Evolutionary conservation across 768 basidiomycete species (phyloP).

Genomic region (Boletus eberwhitei): DNA sequence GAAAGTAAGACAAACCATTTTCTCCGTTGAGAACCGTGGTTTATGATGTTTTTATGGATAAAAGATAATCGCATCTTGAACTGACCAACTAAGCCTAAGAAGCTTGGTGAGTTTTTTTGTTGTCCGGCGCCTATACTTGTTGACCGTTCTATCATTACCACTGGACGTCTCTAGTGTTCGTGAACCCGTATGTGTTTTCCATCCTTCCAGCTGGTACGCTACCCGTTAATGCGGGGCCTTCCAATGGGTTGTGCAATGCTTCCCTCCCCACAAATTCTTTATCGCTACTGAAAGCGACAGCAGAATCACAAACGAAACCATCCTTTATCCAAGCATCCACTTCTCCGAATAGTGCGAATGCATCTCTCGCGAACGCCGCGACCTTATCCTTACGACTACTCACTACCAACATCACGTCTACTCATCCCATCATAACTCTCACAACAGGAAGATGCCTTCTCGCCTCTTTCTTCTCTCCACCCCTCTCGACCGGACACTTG

Average conservation of each 20-base stretch:
- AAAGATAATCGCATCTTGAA: conserved; percentile 50
- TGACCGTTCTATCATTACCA: conserved; percentile 61
- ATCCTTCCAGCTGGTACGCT: conserved; percentile 69
- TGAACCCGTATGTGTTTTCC: conserved; percentile 76
- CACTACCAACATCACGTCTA: conserved; percentile 36
- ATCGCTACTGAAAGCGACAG: conserved; percentile 16
- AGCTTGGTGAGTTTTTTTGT: conserved; percentile 49
- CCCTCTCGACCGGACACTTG: conserved; percentile 66
- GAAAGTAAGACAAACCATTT: conserved; percentile 58
- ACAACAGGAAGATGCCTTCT: conserved; percentile 22
- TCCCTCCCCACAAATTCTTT: conserved; percentile 10
- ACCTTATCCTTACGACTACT: conserved; percentile 62
- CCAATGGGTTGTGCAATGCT: conserved; percentile 16
- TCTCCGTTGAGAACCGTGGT: not conserved
- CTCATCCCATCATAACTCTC: conserved; percentile 40
- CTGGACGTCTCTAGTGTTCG: conserved; percentile 47
- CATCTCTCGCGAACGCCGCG: conserved; percentile 24
- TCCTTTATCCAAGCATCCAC: conserved; percentile 42
- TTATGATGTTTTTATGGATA: conserved; percentile 36
- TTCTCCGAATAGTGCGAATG: conserved; percentile 8
- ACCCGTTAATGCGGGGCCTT: conserved; percentile 26
- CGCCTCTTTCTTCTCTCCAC: conserved; percentile 64
- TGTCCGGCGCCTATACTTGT: conserved; percentile 41
- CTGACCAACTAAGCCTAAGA: conserved; percentile 83
- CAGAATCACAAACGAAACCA: conserved; percentile 26